A percentile compares a stretch with the other conserved stretches of the same genome.
Evolutionary conservation across 805 yeast genomes (phyloP).

Genomic region (Ogataea siamensis): DNA sequence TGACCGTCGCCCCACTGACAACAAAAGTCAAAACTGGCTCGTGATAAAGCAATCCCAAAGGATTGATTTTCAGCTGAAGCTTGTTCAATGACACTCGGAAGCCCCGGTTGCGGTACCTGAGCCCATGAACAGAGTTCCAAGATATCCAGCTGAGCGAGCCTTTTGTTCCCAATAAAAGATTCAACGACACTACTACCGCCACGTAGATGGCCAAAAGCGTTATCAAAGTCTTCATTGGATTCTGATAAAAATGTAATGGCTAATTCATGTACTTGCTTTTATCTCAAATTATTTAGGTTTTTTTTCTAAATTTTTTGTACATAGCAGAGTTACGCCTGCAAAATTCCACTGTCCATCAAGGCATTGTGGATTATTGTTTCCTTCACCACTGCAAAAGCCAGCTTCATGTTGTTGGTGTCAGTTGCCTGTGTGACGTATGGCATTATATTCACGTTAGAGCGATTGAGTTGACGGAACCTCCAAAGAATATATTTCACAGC

Average conservation of each 20-base stretch:
- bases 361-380: conserved; percentile 57
- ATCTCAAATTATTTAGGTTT: not conserved
- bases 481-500: conserved; percentile 90
- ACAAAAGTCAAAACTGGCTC: conserved; percentile 4
- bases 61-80: conserved; percentile 18
- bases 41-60: conserved; percentile 16
- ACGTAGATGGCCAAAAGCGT: conserved; percentile 9
- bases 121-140: conserved; percentile 23
- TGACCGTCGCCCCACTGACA: not conserved
- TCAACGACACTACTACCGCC: conserved; percentile 11
- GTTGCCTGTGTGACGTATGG: conserved; percentile 96
- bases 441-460: conserved; percentile 76
- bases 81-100: conserved; percentile 15
- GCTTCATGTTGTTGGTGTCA: conserved; percentile 81
- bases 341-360: conserved; percentile 53
- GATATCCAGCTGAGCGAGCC: conserved; percentile 25
- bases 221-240: conserved; percentile 4
- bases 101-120: conserved; percentile 12
- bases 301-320: not conserved
- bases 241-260: no score
- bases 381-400: conserved; percentile 66
- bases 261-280: conserved; percentile 1
- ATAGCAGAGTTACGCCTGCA: conserved; percentile 29
- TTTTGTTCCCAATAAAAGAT: conserved; percentile 19
- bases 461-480: conserved; percentile 82